These are phyloP conservation scores for Euphrasia arctica DNA, from an alignment of 305 asterid species.

Conservation along the genomic window DNA sequence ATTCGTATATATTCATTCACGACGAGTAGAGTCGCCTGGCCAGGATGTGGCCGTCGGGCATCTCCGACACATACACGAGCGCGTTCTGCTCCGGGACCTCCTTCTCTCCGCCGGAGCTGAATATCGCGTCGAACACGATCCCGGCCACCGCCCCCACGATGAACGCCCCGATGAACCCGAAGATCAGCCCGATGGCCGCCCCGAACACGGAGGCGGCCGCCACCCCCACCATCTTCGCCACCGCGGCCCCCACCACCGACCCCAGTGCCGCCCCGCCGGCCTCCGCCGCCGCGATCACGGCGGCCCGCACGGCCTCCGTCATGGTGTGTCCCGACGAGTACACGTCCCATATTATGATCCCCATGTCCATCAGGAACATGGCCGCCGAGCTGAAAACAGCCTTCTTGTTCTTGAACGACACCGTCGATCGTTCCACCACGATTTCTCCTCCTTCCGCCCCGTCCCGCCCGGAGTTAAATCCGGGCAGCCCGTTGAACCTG, in stretches of 20 bases:
- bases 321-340: not conserved
- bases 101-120: not conserved
- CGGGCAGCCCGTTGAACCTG: not conserved
- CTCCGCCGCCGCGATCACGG: not conserved
- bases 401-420: not conserved
- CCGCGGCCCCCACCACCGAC: not conserved
- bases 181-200: not conserved
- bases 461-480: no score
- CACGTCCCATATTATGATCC: constrained; percentile 7
- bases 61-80: not conserved
- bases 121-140: not conserved
- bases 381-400: not conserved
- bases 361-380: constrained; percentile 8
- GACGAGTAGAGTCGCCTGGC: not conserved
- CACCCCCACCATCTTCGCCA: not conserved
- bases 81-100: not conserved
- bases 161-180: not conserved
- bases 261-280: constrained; percentile 3
- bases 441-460: not conserved
- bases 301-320: not conserved
- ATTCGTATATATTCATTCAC: no score
- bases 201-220: not conserved
- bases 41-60: not conserved
- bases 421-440: not conserved
- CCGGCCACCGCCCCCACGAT: not conserved